A percentile compares a stretch with the other conserved stretches of the same genome.
These are phyloP conservation scores for Phtheirospermum japonicum DNA, from an alignment of 257 asterid species.

Conservation along the genomic window DNA sequence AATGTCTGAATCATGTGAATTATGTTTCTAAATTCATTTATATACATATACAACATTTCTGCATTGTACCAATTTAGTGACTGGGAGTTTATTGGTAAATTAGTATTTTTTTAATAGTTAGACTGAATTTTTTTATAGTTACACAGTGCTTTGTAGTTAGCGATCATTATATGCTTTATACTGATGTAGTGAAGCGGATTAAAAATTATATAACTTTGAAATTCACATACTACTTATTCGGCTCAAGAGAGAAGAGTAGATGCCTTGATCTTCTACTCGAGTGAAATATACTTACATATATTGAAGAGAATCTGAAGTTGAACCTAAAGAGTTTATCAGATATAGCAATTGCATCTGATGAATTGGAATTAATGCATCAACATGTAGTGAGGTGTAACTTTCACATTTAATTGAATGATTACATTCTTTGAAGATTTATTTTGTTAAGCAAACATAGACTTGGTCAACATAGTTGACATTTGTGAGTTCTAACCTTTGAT, in stretches of 20 bases:
- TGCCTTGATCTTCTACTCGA: conserved; percentile 71
- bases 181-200: conserved; percentile 17
- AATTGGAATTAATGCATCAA: conserved; percentile 88
- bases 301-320: conserved; percentile 90
- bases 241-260: conserved; percentile 84
- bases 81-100: too few species aligned
- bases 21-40: too few species aligned
- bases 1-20: too few species aligned
- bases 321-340: conserved; percentile 87
- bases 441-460: conserved; percentile 12
- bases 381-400: conserved; percentile 49
- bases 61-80: too few species aligned
- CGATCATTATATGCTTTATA: conserved; percentile 11
- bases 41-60: too few species aligned
- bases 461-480: too few species aligned
- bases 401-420: conserved; percentile 25
- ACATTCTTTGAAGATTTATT: conserved; percentile 13
- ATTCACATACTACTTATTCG: conserved; percentile 77
- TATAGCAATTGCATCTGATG: conserved; percentile 86
- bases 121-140: too few species aligned
- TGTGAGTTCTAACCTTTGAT: too few species aligned
- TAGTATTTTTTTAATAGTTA: too few species aligned
- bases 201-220: conserved; percentile 16
- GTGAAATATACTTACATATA: conserved; percentile 68
- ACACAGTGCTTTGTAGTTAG: too few species aligned